A percentile compares a stretch with the other conserved stretches of the same genome.
phyloP scores from a whole-genome alignment of 2,329 filamentous ascomycete species.

The Diaporthe nobilis region DNA sequence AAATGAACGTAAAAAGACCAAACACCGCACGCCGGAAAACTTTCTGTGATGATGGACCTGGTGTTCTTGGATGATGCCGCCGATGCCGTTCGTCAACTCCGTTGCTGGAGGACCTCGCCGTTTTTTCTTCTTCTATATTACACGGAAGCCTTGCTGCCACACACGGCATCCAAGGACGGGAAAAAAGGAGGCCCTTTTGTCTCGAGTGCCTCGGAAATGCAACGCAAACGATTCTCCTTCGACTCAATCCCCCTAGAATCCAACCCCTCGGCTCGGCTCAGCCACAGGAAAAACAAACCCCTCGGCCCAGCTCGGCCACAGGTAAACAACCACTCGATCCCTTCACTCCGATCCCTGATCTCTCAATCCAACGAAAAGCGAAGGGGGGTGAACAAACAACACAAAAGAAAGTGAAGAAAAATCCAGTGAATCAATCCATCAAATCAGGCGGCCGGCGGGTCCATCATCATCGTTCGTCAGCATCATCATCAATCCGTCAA shows the following conservation, averaged over 20 bases:
- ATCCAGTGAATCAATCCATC: not conserved
- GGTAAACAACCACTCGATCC: not conserved
- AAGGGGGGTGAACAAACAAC: not conserved
- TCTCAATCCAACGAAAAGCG: not conserved
- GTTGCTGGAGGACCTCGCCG: constrained; percentile 22
- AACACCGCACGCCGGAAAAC: not conserved
- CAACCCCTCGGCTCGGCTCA: not conserved
- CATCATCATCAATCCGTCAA: constrained; percentile 5
- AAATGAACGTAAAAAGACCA: constrained; percentile 7
- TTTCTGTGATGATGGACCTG: constrained; percentile 24
- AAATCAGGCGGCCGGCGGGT: constrained; percentile 4
- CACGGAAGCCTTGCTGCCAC: not conserved
- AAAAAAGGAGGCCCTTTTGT: not conserved
- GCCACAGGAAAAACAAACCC: not conserved
- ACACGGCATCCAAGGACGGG: not conserved
- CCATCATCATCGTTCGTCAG: constrained; percentile 10
- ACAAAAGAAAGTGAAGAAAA: not conserved
- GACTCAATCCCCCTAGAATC: no score
- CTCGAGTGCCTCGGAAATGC: not conserved
- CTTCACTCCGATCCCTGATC: not conserved
- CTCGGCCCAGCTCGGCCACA: not conserved
- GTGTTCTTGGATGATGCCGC: constrained; percentile 9
- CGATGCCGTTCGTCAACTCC: constrained; percentile 5
- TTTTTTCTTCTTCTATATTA: constrained; percentile 17
- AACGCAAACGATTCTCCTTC: constrained; percentile 5